Base-by-base conservation (phyloP, 345 rosid species). In the Kernera saxatilis region DNA sequence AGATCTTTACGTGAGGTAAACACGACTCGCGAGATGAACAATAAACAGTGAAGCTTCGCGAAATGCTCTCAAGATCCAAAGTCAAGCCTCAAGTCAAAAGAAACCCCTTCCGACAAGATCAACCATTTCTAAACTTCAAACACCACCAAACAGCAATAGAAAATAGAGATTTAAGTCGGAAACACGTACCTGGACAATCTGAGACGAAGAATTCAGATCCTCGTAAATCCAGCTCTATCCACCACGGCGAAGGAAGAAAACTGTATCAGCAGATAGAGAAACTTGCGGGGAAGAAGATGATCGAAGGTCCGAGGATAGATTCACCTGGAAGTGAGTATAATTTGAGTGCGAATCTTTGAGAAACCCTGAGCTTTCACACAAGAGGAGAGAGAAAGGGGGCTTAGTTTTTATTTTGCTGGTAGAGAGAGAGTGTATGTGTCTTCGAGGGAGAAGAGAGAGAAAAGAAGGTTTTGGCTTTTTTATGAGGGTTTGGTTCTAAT, bases 301-400 rank as follows among this genome's bases (percentile, higher is more conserved):
- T 3, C 13, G 15, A 19, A 46, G 48, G 32, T 8, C 2, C 5
- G 7, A 22, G 15, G 26, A 12, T 36, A 51, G 88, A 87, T 84
- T 83, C 77, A 46, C 5, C 39, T 58, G 49, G 39, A 11, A 44
- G 29, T 21, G 82, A 27, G 82, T 22, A 69, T 52, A 77, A 85
- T 81, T 80, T 55, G 84, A 84, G 80, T 72, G 88, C 85, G 92
- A 79, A 77, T 59, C 56, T 73, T 69, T 2, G 17, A 39, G 40
- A 84, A 84, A 78, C 89, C 92, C 89, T 87, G 71, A 61, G 78
- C 55, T n/a, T 60, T 40, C 51, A 41, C 51, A 51, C 33, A 43
- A 37, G 48, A 53, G 40, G 72, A 76, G 71, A 72, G 59, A 48
- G 69, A 62, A 62, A 64, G 35, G 15, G n/a, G 65, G 37, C 25